Conservation (phyloP, 2,329 filamentous ascomycete genomes). For the Dryadomyces quercus-mongolicae region DNA sequence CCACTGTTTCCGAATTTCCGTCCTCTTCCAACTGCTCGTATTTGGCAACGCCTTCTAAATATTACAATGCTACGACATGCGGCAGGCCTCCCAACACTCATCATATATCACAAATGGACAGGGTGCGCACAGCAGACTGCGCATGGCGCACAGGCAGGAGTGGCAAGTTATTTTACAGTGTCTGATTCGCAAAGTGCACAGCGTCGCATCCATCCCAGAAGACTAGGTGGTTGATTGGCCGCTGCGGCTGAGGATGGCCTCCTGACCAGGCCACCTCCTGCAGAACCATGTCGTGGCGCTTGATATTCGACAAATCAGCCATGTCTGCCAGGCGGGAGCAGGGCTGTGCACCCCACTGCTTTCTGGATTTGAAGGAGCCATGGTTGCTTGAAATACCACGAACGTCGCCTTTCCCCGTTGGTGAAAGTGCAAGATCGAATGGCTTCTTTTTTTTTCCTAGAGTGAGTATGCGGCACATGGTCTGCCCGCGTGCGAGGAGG, state of each 20-base stretch:
- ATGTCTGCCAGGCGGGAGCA: not conserved
- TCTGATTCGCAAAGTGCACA: not conserved
- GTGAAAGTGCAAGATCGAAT: too few species aligned
- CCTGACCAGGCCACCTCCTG: not conserved
- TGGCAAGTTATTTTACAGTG: not conserved
- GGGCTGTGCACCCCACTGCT: not conserved
- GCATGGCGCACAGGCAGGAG: not conserved
- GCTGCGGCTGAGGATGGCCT: not conserved
- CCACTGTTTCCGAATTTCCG: too few species aligned
- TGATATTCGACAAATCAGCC: not conserved
- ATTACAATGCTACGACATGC: not conserved
- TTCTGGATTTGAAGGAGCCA: not conserved
- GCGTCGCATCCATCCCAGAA: not conserved
- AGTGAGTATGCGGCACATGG: not conserved
- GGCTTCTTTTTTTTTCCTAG: not conserved
- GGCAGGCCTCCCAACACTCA: not conserved
- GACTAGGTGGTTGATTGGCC: not conserved
- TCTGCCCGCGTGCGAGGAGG: too few species aligned
- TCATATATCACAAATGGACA: not conserved
- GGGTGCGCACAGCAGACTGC: not conserved
- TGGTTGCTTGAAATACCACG: not conserved
- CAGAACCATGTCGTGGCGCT: not conserved
- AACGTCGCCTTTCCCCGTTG: too few species aligned
- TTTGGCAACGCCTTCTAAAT: not conserved
- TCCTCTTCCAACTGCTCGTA: too few species aligned